phyloP scores from a whole-genome alignment of 2,329 filamentous ascomycete species.

The Dactylellina haptotyla region DNA sequence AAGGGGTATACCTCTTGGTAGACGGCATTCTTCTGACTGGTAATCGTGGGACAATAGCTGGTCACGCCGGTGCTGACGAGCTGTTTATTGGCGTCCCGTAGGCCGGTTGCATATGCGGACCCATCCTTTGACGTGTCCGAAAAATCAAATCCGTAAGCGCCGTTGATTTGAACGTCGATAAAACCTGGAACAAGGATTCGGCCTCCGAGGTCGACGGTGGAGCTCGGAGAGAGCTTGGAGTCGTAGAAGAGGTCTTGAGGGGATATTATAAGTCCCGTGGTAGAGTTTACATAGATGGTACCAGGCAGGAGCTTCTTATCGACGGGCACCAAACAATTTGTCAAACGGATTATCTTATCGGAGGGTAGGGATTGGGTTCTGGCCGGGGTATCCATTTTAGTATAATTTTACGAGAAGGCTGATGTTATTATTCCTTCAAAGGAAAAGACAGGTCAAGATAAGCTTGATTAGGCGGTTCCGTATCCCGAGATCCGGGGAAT shows the following conservation, averaged over 20 bases:
- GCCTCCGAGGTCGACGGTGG: constrained; percentile 80
- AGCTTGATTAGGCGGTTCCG: constrained; percentile 1
- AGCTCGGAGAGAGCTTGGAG: constrained; percentile 74
- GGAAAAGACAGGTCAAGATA: not conserved
- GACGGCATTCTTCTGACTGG: constrained; percentile 80
- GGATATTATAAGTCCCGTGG: constrained; percentile 81
- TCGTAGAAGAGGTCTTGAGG: constrained; percentile 76
- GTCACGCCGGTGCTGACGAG: constrained; percentile 82
- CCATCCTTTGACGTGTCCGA: constrained; percentile 70
- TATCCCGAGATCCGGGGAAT: constrained; percentile 25
- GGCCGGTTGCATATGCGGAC: constrained; percentile 75
- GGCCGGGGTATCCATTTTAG: constrained; percentile 9
- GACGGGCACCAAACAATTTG: constrained; percentile 82
- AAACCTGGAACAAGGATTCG: constrained; percentile 86
- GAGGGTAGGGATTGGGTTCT: constrained; percentile 41
- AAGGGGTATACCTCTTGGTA: constrained; percentile 74
- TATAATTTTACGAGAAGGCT: not conserved
- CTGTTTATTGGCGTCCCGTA: constrained; percentile 75
- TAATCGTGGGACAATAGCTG: constrained; percentile 73
- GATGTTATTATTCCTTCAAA: not conserved
- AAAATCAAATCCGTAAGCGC: constrained; percentile 88
- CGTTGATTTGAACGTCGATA: constrained; percentile 92
- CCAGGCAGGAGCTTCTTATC: constrained; percentile 74
- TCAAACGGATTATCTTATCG: constrained; percentile 78
- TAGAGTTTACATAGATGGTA: constrained; percentile 88